Conservation (phyloP, 495 filamentous ascomycete species). For the Staphylotrichum tortipilum region DNA sequence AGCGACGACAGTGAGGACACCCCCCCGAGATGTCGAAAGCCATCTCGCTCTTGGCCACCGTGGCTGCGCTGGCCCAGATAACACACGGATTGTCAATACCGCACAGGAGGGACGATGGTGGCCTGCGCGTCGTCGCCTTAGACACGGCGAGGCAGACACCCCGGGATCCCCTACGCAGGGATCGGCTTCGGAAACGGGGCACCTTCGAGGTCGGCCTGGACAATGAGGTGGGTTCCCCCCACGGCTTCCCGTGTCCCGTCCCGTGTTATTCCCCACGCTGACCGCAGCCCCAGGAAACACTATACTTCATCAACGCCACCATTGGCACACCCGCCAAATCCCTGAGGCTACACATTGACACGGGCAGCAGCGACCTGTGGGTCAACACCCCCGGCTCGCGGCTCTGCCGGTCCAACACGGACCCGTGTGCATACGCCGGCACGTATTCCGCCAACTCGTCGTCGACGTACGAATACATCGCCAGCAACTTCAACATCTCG, state of each 20-base stretch:
- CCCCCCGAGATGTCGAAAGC: slow-evolving; percentile 12
- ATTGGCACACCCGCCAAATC: slow-evolving; percentile 61
- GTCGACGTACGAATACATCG: slow-evolving; percentile 70
- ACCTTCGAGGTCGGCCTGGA: slow-evolving; percentile 35
- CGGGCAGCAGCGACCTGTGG: slow-evolving; percentile 88
- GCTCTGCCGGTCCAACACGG: slow-evolving; percentile 40
- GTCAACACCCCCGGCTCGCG: slow-evolving; percentile 59
- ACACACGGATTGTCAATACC: slow-evolving; percentile 13
- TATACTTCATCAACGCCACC: slow-evolving; percentile 65
- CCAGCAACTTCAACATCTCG: slow-evolving; percentile 76
- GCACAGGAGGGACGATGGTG: slow-evolving; percentile 14
- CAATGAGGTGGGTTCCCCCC: slow-evolving; percentile 34
- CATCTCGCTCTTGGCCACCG: slow-evolving; percentile 12
- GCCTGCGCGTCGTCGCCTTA: slow-evolving; percentile 40
- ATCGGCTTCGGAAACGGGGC: slow-evolving; percentile 39
- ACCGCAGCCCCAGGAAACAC: slow-evolving; percentile 36
- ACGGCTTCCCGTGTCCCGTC: too few relatives aligned
- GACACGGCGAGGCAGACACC: slow-evolving; percentile 35
- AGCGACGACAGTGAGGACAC: not conserved
- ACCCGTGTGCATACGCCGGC: slow-evolving; percentile 51
- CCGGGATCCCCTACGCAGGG: slow-evolving; percentile 32
- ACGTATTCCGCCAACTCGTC: slow-evolving; percentile 68
- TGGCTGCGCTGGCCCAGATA: slow-evolving; percentile 14
- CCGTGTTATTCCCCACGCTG: too few relatives aligned
- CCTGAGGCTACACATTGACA: slow-evolving; percentile 65